These are phyloP conservation scores for Ramularia endophylla DNA, from an alignment of 2,329 filamentous ascomycete species.

Conservation along the genomic window DNA sequence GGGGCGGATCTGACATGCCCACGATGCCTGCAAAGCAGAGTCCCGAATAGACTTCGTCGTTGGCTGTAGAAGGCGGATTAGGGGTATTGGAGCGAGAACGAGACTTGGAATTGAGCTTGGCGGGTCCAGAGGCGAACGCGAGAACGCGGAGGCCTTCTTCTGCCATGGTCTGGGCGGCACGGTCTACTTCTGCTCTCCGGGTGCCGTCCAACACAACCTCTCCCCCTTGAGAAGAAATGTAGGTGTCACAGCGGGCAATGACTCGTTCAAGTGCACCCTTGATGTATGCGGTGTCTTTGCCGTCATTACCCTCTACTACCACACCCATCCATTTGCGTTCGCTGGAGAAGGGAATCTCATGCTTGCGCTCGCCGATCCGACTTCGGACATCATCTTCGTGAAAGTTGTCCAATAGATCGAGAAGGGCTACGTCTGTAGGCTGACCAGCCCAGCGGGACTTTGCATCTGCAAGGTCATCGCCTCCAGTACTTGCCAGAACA, in stretches of 20 bases:
- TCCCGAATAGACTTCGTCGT: constrained; percentile 71
- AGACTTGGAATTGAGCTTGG: constrained; percentile 11
- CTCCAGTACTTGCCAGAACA: constrained; percentile 78
- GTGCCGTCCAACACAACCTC: constrained; percentile 78
- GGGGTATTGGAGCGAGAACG: not conserved
- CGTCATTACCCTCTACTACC: constrained; percentile 58
- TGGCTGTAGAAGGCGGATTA: constrained; percentile 1
- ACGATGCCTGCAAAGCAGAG: constrained; percentile 88
- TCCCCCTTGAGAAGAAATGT: constrained; percentile 76
- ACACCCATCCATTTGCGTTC: constrained; percentile 99
- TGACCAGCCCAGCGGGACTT: constrained; percentile 94
- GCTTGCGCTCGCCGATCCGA: constrained; percentile 71
- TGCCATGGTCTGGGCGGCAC: constrained; percentile 82
- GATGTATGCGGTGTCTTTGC: constrained; percentile 82
- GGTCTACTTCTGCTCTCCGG: constrained; percentile 65
- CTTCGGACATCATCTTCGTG: constrained; percentile 88
- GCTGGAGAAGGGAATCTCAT: constrained; percentile 92
- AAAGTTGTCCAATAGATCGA: constrained; percentile 86
- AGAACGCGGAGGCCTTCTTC: constrained; percentile 83
- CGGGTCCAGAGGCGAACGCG: constrained; percentile 82
- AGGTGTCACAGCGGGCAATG: constrained; percentile 81
- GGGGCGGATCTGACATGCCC: constrained; percentile 94
- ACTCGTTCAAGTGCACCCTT: constrained; percentile 91
- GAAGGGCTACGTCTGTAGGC: constrained; percentile 93
- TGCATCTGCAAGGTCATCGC: constrained; percentile 51